Percentiles rank a stretch among this genome's conserved stretches.
Conservation (phyloP, 140 eudicot species). For the Anethum foeniculum region DNA sequence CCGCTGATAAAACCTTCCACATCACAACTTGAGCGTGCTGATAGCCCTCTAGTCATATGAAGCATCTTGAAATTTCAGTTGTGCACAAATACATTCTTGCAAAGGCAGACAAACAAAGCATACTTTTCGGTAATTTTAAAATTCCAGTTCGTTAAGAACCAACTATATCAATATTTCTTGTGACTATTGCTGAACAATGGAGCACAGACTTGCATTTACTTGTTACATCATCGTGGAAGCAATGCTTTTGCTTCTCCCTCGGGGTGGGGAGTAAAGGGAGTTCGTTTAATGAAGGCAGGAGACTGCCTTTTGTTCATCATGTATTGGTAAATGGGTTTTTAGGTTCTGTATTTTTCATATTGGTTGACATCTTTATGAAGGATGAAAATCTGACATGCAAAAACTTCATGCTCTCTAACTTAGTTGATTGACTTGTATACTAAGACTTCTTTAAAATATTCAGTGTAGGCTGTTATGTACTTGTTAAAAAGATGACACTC, state of each 20-base stretch:
- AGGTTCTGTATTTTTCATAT: not conserved
- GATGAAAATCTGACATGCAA: not conserved
- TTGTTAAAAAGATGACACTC: not conserved
- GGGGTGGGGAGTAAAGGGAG: not conserved
- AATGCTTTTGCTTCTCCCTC: not conserved
- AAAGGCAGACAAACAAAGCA: slow-evolving; percentile 1
- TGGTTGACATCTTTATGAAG: not conserved
- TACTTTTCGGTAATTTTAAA: not conserved
- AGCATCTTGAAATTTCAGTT: slow-evolving; percentile 22
- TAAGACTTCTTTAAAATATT: too few species aligned
- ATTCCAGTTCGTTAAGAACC: not conserved
- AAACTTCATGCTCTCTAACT: not conserved
- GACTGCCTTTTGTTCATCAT: not conserved
- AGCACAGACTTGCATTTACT: not conserved
- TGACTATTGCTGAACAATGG: not conserved
- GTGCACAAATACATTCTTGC: slow-evolving; percentile 19
- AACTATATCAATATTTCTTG: not conserved
- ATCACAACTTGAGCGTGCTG: slow-evolving; percentile 35
- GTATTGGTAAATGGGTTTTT: not conserved
- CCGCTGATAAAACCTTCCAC: slow-evolving; percentile 44
- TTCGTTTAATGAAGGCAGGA: not conserved
- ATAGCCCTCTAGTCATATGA: slow-evolving; percentile 25
- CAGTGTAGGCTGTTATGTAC: not conserved
- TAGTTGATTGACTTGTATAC: too few species aligned
- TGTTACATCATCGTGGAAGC: not conserved